Evolutionary conservation across 2,329 filamentous ascomycete genomes (phyloP), one percentile per base, ranked within the genome.

Genomic region (Colletotrichum phormii): DNA sequence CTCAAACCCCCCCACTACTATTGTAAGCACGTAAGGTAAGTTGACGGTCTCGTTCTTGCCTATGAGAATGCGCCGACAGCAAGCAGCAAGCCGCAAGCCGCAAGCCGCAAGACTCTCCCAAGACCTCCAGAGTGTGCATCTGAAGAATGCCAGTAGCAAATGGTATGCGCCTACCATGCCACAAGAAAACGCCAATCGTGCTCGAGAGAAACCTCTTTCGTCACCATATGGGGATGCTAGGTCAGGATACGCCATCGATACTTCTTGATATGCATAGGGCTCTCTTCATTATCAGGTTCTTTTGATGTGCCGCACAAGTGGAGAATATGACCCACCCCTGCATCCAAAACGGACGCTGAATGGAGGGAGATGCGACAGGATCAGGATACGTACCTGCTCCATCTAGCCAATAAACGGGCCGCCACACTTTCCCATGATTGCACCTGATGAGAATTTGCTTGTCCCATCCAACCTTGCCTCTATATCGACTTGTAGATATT

Each of bases 121-220:
- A 15, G 13, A 42, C 5, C 24, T 49, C 62, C n/a, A 33, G n/a
- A 64, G 51, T 22, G 49, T 42, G 37, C 15, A 4, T 64, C 24
- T 64, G 24, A 57, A 55, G 62, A 64, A 64, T 64, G 22, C 51
- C 49, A 37, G 15, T 31, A 31, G 33, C 51, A 57, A 37, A 35
- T 37, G 33, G 22, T 13, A 31, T 61, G 35, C 31, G n/a, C 35
- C 13, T 12, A 15, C 33, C 24, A 7, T 64, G 62, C 15, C 33
- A 55, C 54, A 33, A n/a, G 46, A 63, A 15, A 29, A 18, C 42
- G 24, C 54, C 18, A 29, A 15, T 37, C 22, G 49, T n/a, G 33
- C 54, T 29, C 29, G 13, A 31, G 15, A 37, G 57, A 49, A 49
- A 49, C 42, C 42, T 49, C 42, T 49, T 49, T 22, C 42, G 42